Percentiles rank a stretch among this genome's conserved stretches.
phyloP scores from a whole-genome alignment of 2,329 filamentous ascomycete species.

The Epichloe festucae region DNA sequence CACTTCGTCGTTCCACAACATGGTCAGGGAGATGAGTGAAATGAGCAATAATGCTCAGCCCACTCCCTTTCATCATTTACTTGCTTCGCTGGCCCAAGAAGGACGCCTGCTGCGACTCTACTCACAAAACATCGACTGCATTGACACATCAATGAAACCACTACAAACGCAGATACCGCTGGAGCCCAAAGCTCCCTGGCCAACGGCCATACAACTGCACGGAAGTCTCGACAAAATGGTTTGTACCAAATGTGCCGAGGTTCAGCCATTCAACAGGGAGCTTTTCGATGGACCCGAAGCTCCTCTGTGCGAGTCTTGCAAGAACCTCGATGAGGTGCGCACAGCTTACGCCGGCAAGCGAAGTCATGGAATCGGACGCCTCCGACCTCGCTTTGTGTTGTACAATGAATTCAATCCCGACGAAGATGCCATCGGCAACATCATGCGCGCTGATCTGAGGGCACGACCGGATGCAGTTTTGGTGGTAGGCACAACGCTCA shows the following conservation, averaged over 20 bases:
- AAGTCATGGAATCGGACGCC: slow-evolving; percentile 80
- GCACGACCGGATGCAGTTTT: slow-evolving; percentile 81
- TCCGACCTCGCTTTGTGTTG: slow-evolving; percentile 86
- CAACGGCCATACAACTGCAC: slow-evolving; percentile 82
- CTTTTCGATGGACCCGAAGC: slow-evolving; percentile 77
- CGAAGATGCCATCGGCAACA: slow-evolving; percentile 87
- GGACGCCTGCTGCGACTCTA: slow-evolving; percentile 82
- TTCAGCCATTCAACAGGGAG: slow-evolving; percentile 62
- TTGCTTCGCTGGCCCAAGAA: slow-evolving; percentile 80
- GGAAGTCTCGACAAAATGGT: slow-evolving; percentile 93
- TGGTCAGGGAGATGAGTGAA: slow-evolving; percentile 83
- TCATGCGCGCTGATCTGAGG: slow-evolving; percentile 75
- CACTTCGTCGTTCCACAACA: slow-evolving; percentile 85
- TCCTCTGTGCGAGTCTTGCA: slow-evolving; percentile 66
- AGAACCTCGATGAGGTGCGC: slow-evolving; percentile 61
- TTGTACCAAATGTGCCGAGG: slow-evolving; percentile 77
- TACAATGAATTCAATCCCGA: slow-evolving; percentile 98
- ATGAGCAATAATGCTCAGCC: slow-evolving; percentile 66
- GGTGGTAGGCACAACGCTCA: slow-evolving; percentile 89
- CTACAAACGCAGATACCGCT: slow-evolving; percentile 72
- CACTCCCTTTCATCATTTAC: slow-evolving; percentile 83
- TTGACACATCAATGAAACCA: slow-evolving; percentile 74
- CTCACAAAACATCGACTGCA: slow-evolving; percentile 92
- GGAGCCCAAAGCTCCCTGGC: slow-evolving; percentile 77
- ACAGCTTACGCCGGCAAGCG: slow-evolving; percentile 68